phyloP scores from a whole-genome alignment of 169 alveolate species.

The Plasmodium falciparum region DNA sequence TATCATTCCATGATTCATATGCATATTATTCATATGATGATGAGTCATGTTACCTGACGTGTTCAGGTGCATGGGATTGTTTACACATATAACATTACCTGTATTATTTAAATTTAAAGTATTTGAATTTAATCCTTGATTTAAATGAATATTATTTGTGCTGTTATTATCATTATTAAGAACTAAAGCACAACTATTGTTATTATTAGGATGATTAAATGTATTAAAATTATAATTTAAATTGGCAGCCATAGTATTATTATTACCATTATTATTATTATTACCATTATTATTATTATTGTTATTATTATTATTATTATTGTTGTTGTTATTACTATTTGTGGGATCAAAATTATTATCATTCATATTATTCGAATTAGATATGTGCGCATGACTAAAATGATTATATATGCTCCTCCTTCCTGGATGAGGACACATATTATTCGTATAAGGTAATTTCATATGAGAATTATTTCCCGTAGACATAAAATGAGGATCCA shows the following conservation, averaged over 20 bases:
- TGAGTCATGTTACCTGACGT: constrained; percentile 9
- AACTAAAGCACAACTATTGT: not conserved
- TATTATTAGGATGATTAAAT: constrained; percentile 12
- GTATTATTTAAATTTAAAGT: constrained; percentile 12
- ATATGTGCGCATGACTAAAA: constrained; percentile 18
- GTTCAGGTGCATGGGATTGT: constrained; percentile 18
- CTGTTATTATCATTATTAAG: constrained; percentile 16
- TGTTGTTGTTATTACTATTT: not conserved
- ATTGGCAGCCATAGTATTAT: constrained; percentile 7
- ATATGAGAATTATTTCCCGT: constrained; percentile 24
- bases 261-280: constrained; percentile 6
- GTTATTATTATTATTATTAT: not conserved
- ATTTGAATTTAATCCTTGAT: constrained; percentile 13
- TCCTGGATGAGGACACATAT: constrained; percentile 27
- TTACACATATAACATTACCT: constrained; percentile 35
- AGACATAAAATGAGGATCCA: constrained; percentile 46
- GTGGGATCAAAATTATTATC: constrained; percentile 30
- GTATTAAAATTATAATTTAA: constrained; percentile 23
- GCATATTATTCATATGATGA: constrained; percentile 51
- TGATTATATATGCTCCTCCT: constrained; percentile 53
- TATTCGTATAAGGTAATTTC: constrained; percentile 40
- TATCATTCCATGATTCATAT: constrained; percentile 62
- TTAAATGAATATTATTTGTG: constrained; percentile 29
- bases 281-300: constrained; percentile 5
- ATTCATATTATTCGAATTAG: constrained; percentile 2